Evolutionary conservation across 805 yeast species (phyloP), one percentile per base, ranked within the genome.

Genomic region (Tetrapisispora arboricola): DNA sequence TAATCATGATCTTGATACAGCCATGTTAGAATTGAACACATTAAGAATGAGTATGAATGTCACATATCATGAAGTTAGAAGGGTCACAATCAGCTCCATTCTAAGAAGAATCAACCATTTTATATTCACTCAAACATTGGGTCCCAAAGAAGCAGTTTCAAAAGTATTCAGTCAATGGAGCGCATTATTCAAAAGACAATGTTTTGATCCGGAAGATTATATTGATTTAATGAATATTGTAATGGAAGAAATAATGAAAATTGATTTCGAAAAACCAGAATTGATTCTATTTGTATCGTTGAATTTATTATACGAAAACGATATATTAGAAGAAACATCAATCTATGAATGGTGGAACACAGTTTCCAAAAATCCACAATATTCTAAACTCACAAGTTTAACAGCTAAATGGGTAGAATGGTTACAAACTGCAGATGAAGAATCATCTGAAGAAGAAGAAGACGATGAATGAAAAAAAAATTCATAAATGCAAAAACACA

Each of bases 1-100:
- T 55, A 84, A 86, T 60, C 98, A 92, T 62, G 94, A 84, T 54
- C 70, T 86, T 45, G 96, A 90, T 58, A 88, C 95, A 12, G 96
- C 98, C 0, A 65, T 86, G 48, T 67, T 92, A 44, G 98, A 92
- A 65, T 73, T 92, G 53, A 90, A 90, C 59, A 92, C 98, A 0
- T 71, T 92, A 55, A 75, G 97, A 65, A 90, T 92, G 98, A 85
- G 96, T 54, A 83, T 88, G 92, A 86, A 92, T 59, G 98, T 87
- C 15, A 75, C 92, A 0, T 90, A 92, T 61, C 94, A 85, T 54
- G 95, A 88, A 56, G 96, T 92, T 12, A 75, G 96, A 57, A 63
- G 67, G 24, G 94, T 95, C 5, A 85, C 95, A 0, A 67, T 78
- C 27, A 69, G 70, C 29, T 92, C 96, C 0, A 67, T 92, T 54